phyloP scores from a whole-genome alignment of 177 flowering plant species.

The Vitis hybrid region DNA sequence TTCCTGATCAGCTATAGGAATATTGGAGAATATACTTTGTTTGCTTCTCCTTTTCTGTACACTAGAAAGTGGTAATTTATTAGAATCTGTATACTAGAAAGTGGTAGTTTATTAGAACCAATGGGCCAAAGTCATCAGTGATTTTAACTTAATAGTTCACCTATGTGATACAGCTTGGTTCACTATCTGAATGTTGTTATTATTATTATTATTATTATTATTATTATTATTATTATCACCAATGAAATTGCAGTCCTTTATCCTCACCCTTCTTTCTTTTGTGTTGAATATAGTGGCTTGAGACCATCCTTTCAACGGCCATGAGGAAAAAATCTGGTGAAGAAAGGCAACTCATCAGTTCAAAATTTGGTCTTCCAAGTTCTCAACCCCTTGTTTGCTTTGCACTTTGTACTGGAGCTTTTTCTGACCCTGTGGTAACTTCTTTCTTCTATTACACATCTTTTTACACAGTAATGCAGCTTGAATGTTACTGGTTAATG shows the following conservation, averaged over 20 bases:
- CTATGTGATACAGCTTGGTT: neutral
- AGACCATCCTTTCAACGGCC: conserved; percentile 71
- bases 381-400: conserved; percentile 63
- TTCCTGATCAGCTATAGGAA: too few species aligned
- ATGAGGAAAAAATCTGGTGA: conserved; percentile 72
- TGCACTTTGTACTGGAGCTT: conserved; percentile 80
- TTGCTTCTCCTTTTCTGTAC: too few species aligned
- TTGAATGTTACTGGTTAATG: neutral
- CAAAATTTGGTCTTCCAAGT: conserved; percentile 51
- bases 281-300: conserved; percentile 63
- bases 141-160: neutral
- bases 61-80: too few species aligned
- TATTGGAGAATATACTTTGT: too few species aligned
- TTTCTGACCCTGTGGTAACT: conserved; percentile 83
- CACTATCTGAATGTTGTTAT: neutral
- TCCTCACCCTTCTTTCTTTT: neutral
- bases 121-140: too few species aligned
- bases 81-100: too few species aligned
- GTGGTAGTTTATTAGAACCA: too few species aligned
- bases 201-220: neutral
- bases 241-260: neutral
- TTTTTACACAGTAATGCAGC: conserved; percentile 2
- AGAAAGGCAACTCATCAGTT: conserved; percentile 49
- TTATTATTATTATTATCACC: neutral
- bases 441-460: neutral